Conservation (phyloP, 169 alveolate genomes). For the Plasmodium gonderi region DNA sequence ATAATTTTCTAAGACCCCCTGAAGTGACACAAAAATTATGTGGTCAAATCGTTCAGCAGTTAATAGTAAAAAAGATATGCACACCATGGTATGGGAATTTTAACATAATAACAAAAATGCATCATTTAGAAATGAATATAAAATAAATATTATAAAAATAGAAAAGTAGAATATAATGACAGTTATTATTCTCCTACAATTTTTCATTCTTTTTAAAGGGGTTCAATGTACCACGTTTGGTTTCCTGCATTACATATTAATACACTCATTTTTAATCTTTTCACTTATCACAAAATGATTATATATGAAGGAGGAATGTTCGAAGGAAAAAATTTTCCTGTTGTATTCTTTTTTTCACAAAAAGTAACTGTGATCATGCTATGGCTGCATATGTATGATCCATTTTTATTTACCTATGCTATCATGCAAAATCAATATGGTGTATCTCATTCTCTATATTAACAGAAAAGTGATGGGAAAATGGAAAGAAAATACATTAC, state of each 20-base stretch:
- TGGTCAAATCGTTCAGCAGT: background rate
- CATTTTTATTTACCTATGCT: background rate
- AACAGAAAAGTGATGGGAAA: background rate
- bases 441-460: background rate
- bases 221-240: no score
- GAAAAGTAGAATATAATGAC: no score
- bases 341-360: background rate
- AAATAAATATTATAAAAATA: no score
- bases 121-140: background rate
- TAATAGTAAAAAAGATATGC: background rate
- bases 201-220: no score
- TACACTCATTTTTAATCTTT: no score
- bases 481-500: background rate
- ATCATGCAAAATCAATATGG: background rate
- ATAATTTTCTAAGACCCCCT: no score
- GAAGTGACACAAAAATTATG: no score
- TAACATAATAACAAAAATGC: background rate
- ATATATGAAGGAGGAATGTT: no score
- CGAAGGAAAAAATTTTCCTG: background rate
- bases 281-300: no score
- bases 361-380: background rate
- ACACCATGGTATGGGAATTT: background rate
- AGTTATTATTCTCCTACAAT: no score
- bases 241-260: no score
- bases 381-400: background rate